Evolutionary conservation across 768 basidiomycete genomes (phyloP).

Genomic region (Ephemerocybe angulata): DNA sequence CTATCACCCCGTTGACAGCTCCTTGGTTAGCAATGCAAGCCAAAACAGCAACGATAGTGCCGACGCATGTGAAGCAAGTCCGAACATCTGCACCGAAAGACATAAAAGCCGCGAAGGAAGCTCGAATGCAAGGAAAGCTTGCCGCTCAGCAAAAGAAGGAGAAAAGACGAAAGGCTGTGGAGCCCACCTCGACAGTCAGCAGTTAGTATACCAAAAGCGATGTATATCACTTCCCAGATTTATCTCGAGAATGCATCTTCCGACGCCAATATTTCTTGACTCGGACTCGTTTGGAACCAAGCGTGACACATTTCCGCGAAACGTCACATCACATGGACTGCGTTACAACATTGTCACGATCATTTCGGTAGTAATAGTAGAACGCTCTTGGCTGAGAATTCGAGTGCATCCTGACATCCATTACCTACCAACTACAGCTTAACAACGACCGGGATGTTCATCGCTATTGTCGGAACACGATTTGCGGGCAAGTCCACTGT

Average conservation of each 20-base stretch:
- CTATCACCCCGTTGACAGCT: conserved; percentile 55
- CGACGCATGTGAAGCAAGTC: conserved; percentile 80
- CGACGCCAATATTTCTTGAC: no score
- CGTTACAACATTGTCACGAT: neutral
- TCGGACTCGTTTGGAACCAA: no score
- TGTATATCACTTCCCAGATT: no score
- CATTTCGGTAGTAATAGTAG: no score
- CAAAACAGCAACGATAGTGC: conserved; percentile 36
- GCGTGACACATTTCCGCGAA: neutral
- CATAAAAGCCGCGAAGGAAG: conserved; percentile 66
- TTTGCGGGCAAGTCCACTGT: conserved; percentile 60
- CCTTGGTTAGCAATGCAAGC: conserved; percentile 51
- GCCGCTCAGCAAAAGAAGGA: conserved; percentile 40
- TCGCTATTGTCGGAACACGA: conserved; percentile 63
- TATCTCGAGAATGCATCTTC: no score
- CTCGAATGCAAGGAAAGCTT: conserved; percentile 46
- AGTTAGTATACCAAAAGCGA: no score
- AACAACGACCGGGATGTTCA: no score
- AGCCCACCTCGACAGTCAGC: neutral
- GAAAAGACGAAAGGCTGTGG: conserved; percentile 11
- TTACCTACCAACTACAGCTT: no score
- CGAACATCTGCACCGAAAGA: conserved; percentile 76
- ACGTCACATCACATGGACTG: neutral
- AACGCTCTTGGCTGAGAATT: no score
- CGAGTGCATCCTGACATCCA: no score